Base-by-base conservation (phyloP, 768 basidiomycete genomes). In the Russula abietina region DNA sequence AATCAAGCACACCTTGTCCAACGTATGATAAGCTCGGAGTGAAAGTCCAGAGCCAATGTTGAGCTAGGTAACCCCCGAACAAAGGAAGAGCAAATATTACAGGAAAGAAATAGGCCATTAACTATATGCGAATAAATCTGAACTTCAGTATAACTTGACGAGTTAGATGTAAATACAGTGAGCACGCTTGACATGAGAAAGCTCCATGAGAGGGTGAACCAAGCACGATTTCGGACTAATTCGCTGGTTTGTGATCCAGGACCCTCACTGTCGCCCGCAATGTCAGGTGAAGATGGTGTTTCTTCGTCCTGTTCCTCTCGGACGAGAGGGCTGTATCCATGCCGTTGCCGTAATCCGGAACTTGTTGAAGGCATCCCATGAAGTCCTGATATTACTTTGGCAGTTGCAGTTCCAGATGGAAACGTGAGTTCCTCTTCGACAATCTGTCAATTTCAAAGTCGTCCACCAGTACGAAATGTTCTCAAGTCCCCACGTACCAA, bases 391-490 rank as follows among this genome's bases (percentile, higher is more conserved):
- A 98, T 93, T 12, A 98, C 79, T 67, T 97, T 95, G 5, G 95
- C 95, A 1, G 96, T 98, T 1, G 95, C 95, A 17, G 95, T 96
- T 33, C 96, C 96, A 1, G 91, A 93, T 2, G 96, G 96, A 69
- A 98, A 98, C 2, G 89, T 80, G 4, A 98, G 84, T 73, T 96
- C 86, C 73, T 98, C 96, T 71, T 95, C 89, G 46, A 98, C 85
- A 62, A 98, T 93, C 90, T 93, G 65, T 16, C 11, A 7, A 53
- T 22, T 24, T 39, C 38, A 33, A 52, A 59, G 30, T 59, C 39
- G 17, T 4, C 24, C 24, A n/a, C 30, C 16, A 41, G 14, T 36
- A 45, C 28, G 36, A 26, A 16, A 51, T 30, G 28, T 36, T 54
- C 24, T 59, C 28, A 26, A 32, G 50, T 43, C 50, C 50, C 19